These are phyloP conservation scores for Cardamine resedifolia DNA, from an alignment of 345 rosid species.

Conservation along the genomic window DNA sequence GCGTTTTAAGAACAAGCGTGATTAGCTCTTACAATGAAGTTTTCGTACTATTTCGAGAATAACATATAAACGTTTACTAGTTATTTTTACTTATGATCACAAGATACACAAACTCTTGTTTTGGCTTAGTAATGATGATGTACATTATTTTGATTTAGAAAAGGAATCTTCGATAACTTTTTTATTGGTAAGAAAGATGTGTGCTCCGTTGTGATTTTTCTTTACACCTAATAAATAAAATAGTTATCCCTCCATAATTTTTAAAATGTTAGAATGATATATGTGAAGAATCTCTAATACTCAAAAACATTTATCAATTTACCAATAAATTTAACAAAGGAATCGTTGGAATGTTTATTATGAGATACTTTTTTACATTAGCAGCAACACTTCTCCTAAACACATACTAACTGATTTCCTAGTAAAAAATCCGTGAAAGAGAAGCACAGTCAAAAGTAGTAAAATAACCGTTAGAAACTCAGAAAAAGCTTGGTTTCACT, in stretches of 20 bases:
- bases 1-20: not conserved
- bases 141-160: not conserved
- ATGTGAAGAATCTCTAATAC: not conserved
- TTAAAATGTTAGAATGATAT: not conserved
- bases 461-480: not conserved
- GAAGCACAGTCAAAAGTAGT: not conserved
- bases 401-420: not conserved
- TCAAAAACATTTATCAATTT: not conserved
- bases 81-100: no score
- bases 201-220: not conserved
- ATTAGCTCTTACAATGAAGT: not conserved
- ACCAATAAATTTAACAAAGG: not conserved
- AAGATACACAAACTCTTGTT: no score
- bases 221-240: not conserved
- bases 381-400: not conserved
- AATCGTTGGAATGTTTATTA: not conserved
- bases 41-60: not conserved
- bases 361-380: not conserved
- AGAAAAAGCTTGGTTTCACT: not conserved
- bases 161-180: not conserved
- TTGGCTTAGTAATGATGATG: not conserved
- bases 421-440: not conserved
- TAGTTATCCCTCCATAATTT: not conserved
- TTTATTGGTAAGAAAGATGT: not conserved
- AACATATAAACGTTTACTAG: no score